Evolutionary conservation across 805 yeast genomes (phyloP), one percentile per base, ranked within the genome.

Genomic region (Sungouiella blattae): DNA sequence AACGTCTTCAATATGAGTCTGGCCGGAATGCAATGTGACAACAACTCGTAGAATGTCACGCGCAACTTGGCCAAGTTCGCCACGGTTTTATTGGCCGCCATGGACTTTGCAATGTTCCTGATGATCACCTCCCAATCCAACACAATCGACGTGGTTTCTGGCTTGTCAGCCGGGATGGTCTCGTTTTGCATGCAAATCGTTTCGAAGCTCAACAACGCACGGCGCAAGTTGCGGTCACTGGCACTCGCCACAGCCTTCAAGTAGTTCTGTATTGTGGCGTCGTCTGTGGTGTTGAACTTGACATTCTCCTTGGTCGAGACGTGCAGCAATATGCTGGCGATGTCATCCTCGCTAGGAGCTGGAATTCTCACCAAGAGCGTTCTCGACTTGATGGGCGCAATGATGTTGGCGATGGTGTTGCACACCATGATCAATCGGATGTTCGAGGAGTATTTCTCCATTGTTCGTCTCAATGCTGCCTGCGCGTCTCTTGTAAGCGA

Each of bases 21-120:
- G 2, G 97, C 82, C 0, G 98, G 98, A 26, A 93, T 91, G 49
- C 98, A 89, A 59, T 93, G 98, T 0, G 96, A 79, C 22, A 93
- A 60, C 23, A 93, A 65, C 55, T 93, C 97, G 59, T 93, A 85
- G 32, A 91, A 62, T 17, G 78, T 67, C 22, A 83, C 65, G 69
- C 94, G 71, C 48, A 82, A 64, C 53, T 80, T 75, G 25, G 77
- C 76, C 40, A 76, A 57, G 24, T 68, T 68, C 12, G 80, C 67
- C 15, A 88, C 95, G 1, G 80, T 72, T 46, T 87, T 74, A 28
- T 78, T 83, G 34, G 70, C 68, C 27, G 70, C 58, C 26, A 88
- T 77, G 11, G 76, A 71, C 5, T 57, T 62, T 1, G 94, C 83
- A 47, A 89, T 65, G 41, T 73, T 76, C 30, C 65, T 64, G 36